A percentile compares a stretch with the other conserved stretches of the same genome.
phyloP scores from a whole-genome alignment of 306 rosid genomes.

The Rosa chinensis region DNA sequence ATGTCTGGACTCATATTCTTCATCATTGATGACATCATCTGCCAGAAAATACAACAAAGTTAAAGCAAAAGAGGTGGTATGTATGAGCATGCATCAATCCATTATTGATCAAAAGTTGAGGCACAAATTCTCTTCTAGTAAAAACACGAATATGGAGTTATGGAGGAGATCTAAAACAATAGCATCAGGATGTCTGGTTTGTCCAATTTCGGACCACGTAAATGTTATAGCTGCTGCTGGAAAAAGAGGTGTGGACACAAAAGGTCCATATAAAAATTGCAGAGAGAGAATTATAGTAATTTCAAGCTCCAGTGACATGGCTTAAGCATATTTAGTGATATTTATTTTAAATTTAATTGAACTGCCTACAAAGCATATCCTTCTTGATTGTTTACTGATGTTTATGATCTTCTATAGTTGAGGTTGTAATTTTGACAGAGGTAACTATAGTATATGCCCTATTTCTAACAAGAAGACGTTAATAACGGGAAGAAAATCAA shows the following conservation, averaged over 20 bases:
- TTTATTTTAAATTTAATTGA: neutral
- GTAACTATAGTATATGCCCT: neutral
- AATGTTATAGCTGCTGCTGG: neutral
- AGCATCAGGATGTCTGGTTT: neutral
- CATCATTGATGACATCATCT: constrained; percentile 93
- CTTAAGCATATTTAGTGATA: neutral
- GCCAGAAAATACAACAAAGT: constrained; percentile 34
- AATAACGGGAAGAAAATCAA: neutral
- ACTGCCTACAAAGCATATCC: neutral
- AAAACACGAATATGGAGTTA: neutral
- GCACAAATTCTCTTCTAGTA: neutral
- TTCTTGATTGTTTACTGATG: neutral
- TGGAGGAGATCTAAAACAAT: neutral
- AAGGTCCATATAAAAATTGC: neutral
- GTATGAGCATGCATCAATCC: neutral
- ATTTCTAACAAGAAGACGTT: neutral
- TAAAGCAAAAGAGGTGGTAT: neutral
- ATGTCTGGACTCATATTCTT: constrained; percentile 94
- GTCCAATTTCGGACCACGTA: neutral
- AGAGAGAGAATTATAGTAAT: neutral
- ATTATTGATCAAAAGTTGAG: neutral
- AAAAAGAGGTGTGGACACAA: neutral
- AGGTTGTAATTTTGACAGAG: neutral
- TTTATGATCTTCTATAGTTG: neutral
- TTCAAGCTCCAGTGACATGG: neutral